Evolutionary conservation across 179 eudicot genomes (phyloP).

Genomic region (Silene vulgaris): DNA sequence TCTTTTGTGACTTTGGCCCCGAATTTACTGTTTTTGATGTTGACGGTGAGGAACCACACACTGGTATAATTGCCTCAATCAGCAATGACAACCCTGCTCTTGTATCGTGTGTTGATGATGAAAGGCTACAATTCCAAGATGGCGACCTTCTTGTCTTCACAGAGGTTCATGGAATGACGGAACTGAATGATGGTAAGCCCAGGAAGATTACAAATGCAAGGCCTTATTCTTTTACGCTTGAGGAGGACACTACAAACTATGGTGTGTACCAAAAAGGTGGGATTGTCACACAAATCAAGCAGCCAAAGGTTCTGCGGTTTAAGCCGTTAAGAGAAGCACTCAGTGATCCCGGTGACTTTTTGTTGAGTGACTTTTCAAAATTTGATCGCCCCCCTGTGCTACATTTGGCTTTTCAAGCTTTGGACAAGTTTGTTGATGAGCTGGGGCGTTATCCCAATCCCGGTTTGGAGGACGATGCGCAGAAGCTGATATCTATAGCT

Average conservation of each 20-base stretch:
- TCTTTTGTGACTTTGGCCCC: slow-evolving; percentile 84
- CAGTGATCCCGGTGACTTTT: slow-evolving; percentile 74
- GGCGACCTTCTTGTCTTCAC: slow-evolving; percentile 85
- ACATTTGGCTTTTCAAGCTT: slow-evolving; percentile 80
- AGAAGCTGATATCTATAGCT: slow-evolving; percentile 58
- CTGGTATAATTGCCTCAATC: slow-evolving; percentile 73
- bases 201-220: slow-evolving; percentile 66
- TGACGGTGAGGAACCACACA: slow-evolving; percentile 74
- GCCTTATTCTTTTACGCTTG: slow-evolving; percentile 71
- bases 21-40: slow-evolving; percentile 71
- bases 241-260: slow-evolving; percentile 73
- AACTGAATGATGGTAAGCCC: slow-evolving; percentile 91
- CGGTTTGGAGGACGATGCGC: slow-evolving; percentile 86
- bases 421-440: slow-evolving; percentile 59
- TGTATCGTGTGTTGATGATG: slow-evolving; percentile 80
- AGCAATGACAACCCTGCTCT: slow-evolving; percentile 80
- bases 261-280: slow-evolving; percentile 73
- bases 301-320: slow-evolving; percentile 68
- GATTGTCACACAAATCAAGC: slow-evolving; percentile 85
- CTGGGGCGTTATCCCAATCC: slow-evolving; percentile 64
- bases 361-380: slow-evolving; percentile 79
- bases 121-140: slow-evolving; percentile 88
- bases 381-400: slow-evolving; percentile 85
- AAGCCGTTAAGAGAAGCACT: slow-evolving; percentile 71
- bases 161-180: slow-evolving; percentile 79